Evolutionary conservation across 805 yeast genomes (phyloP).

Genomic region (Kuraishia capsulata): DNA sequence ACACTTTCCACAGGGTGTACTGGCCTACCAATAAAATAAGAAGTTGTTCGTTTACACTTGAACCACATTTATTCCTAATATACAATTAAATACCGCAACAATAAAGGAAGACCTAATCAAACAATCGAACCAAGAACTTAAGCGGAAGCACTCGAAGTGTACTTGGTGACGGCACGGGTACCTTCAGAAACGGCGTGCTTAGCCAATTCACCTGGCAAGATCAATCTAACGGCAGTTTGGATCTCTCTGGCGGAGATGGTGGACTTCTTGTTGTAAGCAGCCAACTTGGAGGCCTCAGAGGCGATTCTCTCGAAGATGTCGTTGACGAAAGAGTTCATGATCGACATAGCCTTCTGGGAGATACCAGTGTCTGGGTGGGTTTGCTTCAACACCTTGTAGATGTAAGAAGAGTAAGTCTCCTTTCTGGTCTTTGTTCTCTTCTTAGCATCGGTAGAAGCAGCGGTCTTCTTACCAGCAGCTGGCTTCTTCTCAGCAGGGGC

Average conservation of each 20-base stretch:
- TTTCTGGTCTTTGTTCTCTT: slow-evolving; percentile 84
- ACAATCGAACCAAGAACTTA: slow-evolving; percentile 10
- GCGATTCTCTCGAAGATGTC: slow-evolving; percentile 92
- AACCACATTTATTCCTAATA: slow-evolving; percentile 2
- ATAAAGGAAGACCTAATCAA: not conserved
- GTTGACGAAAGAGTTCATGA: slow-evolving; percentile 89
- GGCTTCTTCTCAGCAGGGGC: slow-evolving; percentile 88
- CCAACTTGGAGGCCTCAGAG: slow-evolving; percentile 85
- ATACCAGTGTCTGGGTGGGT: slow-evolving; percentile 96
- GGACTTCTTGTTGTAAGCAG: slow-evolving; percentile 90
- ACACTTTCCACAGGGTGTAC: no score
- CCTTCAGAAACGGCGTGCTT: slow-evolving; percentile 99
- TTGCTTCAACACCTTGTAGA: slow-evolving; percentile 90
- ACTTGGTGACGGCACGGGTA: slow-evolving; percentile 96
- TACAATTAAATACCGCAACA: slow-evolving; percentile 2
- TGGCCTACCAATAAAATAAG: not conserved
- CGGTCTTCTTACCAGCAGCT: slow-evolving; percentile 68
- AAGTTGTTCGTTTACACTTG: not conserved
- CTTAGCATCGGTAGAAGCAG: slow-evolving; percentile 63
- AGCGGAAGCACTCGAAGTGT: slow-evolving; percentile 57
- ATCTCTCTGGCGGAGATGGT: slow-evolving; percentile 95
- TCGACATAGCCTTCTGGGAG: slow-evolving; percentile 90
- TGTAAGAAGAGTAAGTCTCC: slow-evolving; percentile 90
- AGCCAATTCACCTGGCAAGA: slow-evolving; percentile 97
- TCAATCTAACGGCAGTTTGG: slow-evolving; percentile 96